phyloP scores from a whole-genome alignment of 495 filamentous ascomycete species.

The Diplogelasinospora grovesii region DNA sequence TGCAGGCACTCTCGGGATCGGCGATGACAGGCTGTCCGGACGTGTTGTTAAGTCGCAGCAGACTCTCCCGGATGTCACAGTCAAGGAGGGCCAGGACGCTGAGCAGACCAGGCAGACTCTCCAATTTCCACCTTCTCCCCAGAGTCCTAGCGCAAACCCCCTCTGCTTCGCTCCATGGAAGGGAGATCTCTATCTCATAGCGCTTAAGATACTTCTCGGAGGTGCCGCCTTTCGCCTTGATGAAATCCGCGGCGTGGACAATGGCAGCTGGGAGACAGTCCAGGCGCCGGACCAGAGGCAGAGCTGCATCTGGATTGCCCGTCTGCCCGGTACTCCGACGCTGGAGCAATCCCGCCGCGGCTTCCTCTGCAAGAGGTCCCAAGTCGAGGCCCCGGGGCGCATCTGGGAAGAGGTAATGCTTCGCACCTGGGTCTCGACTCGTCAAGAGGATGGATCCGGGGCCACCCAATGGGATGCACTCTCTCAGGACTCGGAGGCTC shows the following conservation, averaged over 20 bases:
- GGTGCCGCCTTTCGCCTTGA: neutral
- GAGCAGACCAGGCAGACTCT: neutral
- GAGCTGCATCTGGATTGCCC: neutral
- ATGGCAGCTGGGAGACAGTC: neutral
- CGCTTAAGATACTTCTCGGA: neutral
- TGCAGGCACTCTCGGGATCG: neutral
- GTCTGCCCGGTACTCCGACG: neutral
- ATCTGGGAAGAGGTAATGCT: neutral
- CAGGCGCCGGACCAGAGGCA: neutral
- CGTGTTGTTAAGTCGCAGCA: neutral
- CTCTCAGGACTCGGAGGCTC: neutral
- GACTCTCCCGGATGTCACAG: neutral
- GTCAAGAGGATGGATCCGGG: slow-evolving; percentile 1
- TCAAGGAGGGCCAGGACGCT: slow-evolving; percentile 1
- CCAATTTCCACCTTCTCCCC: neutral
- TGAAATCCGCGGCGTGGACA: neutral
- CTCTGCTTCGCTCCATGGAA: neutral
- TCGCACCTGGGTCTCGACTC: slow-evolving; percentile 1
- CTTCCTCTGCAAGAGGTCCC: neutral
- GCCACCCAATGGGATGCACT: neutral
- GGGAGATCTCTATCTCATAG: too few species aligned
- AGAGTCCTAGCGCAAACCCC: neutral
- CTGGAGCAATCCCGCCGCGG: neutral
- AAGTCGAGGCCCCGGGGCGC: neutral
- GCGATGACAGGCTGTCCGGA: neutral